Evolutionary conservation across 1,284 basidiomycete genomes (phyloP), one percentile per base, ranked within the genome.

Genomic region (Schizophyllum amplum): DNA sequence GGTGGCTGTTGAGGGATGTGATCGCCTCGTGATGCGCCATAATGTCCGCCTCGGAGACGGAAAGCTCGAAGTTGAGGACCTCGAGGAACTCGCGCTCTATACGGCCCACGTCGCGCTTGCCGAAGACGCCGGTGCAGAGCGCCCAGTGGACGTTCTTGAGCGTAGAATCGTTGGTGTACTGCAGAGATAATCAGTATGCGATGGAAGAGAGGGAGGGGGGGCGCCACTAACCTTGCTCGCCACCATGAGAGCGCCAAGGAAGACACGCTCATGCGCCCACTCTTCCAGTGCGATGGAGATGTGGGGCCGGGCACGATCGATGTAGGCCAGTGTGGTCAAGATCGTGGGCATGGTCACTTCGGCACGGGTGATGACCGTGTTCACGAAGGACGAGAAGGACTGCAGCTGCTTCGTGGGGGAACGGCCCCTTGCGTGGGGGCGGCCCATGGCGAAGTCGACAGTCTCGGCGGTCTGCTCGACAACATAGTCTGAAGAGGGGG

Each of bases 111-210:
- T 82, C 80, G 26, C 78, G 75, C 61, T 79, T 80, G 59, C 80
- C 80, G 57, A 82, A 81, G 17, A 81, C 75, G 21, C 79, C 78
- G 0, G 80, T 81, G 64, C 79, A 81, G 4, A 78, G 67, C 11
- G 80, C 79, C 79, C 79, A 81, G 66, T 81, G 79, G 4, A 79
- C 66, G 67, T 81, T 81, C 69, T 81, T 81, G 20, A 81, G 72
- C 0, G 79, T 79, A n/a, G 76, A 78, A 61, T 81, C 79, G 59
- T 82, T 79, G 33, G 73, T 63, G 63, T 82, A 82, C 78, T 79
- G 57, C 22, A 24, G 21, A 50, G 4, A 50, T 42, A 17, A 20
- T 50, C 21, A 50, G 24, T 20, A 20, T 50, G 11, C 13, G 24
- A 24, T 50, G 15, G 21, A 24, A 24, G 22, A 11, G 21, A 20